Conservation (phyloP, 1,284 basidiomycete species). For the Chiua sp. region DNA sequence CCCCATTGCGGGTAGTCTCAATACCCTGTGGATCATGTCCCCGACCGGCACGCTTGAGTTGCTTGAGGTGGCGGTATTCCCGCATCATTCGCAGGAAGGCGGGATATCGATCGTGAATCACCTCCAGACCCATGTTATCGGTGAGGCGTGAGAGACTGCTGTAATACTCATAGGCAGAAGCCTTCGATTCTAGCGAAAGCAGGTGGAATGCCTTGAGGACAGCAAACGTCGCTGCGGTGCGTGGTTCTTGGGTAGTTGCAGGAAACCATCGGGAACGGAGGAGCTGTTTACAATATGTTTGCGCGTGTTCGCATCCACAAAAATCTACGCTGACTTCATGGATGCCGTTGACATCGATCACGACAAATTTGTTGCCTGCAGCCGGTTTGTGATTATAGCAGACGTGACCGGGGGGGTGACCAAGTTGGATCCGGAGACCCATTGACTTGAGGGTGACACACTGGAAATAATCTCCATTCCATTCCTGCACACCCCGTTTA, state of each 20-base stretch:
- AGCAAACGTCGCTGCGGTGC: not conserved
- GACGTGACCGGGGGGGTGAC: not conserved
- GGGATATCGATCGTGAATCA: no score
- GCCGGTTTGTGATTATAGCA: slow-evolving; percentile 1
- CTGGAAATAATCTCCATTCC: slow-evolving; percentile 9
- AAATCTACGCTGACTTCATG: slow-evolving; percentile 10
- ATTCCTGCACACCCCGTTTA: not conserved
- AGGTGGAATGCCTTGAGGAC: not conserved
- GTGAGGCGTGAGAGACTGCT: no score
- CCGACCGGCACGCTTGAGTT: not conserved
- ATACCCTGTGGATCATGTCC: not conserved
- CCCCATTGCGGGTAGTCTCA: not conserved
- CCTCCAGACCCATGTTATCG: no score
- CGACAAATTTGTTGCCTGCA: slow-evolving; percentile 1
- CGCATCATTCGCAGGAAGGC: not conserved
- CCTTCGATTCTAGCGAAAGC: not conserved
- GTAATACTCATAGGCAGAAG: not conserved
- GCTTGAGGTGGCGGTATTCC: not conserved
- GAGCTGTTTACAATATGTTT: slow-evolving; percentile 2
- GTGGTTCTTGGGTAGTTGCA: not conserved
- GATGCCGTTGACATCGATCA: slow-evolving; percentile 9
- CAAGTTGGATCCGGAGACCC: slow-evolving; percentile 10
- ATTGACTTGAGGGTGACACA: not conserved
- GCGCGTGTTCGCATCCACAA: slow-evolving; percentile 7
- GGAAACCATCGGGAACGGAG: not conserved